Evolutionary conservation across 176 grass and related monocot species (phyloP), one percentile per base, ranked within the genome.

Genomic region (Echinochloa phyllopogon): DNA sequence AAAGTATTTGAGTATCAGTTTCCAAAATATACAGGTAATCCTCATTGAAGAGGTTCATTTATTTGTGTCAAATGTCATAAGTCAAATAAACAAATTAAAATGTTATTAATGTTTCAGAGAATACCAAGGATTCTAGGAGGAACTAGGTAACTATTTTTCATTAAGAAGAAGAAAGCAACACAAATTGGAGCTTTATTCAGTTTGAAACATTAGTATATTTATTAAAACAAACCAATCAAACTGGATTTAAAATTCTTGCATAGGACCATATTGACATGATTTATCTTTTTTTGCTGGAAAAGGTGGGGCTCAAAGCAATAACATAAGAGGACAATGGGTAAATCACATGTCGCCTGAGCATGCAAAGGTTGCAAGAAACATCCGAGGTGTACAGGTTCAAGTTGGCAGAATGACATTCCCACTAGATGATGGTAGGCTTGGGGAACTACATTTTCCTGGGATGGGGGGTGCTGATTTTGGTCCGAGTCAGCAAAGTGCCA

Each of bases 361-460:
- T 87, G 83, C 93, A 75, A 94, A 95, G 73, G 89, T 94, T 70
- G 93, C 96, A 80, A 85, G 80, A 83, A 89, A 76, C 0, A 23
- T 91, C 58, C 72, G 13, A 76, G 96, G 93, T 40, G 86, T 91
- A 82, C 91, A 98, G 33, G 78, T 95, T 83, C 91, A 98, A 85
- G 68, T 76, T 48, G 89, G 94, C 59, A 89, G 93, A 85, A 73
- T 93, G 37, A 89, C 96, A 74, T 98, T 98, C 38, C 72, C 83
- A 74, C 77, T 98, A 76, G 89, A 98, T 85, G 96, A 98, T 77
- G 96, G 96, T 61, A 89, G 96, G 82, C 91, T 94, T 37, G 93
- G 85, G 24, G 93, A 96, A 81, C 84, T 98, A 60, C 96, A 98
- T 86, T 98, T 98, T 50, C 81, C 93, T 44, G 91, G 93, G 41